Evolutionary conservation across 306 rosid species (phyloP).

Genomic region (Chamaecrista fasciculata): DNA sequence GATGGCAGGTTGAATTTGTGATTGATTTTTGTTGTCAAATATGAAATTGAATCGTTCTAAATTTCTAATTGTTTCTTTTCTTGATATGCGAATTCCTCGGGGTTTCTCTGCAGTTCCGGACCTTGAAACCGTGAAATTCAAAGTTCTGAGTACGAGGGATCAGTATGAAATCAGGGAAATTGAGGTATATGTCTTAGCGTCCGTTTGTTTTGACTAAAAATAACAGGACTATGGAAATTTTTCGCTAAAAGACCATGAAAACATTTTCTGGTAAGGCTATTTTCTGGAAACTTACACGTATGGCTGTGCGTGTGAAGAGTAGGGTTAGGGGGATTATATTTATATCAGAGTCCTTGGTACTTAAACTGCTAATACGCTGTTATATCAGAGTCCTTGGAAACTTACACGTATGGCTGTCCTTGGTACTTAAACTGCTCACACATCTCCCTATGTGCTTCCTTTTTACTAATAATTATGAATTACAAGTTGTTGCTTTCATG

Average conservation of each 20-base stretch:
- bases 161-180: conserved; percentile 83
- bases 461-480: background rate
- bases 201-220: background rate
- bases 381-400: no score
- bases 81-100: background rate
- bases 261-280: background rate
- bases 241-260: background rate
- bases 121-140: conserved; percentile 74
- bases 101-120: conserved; percentile 69
- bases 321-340: background rate
- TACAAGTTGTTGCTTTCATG: background rate
- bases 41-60: conserved; percentile 12
- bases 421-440: background rate
- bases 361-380: background rate
- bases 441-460: background rate
- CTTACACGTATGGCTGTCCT: no score
- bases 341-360: background rate
- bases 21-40: conserved; percentile 13
- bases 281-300: background rate
- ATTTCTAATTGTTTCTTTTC: background rate
- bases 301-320: background rate
- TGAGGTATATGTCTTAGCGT: conserved; percentile 51
- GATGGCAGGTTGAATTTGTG: conserved; percentile 53
- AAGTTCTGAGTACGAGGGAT: conserved; percentile 57
- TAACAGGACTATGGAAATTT: background rate